Base-by-base conservation (phyloP, 176 grass and related monocot species). In the Oryza glumipatula region DNA sequence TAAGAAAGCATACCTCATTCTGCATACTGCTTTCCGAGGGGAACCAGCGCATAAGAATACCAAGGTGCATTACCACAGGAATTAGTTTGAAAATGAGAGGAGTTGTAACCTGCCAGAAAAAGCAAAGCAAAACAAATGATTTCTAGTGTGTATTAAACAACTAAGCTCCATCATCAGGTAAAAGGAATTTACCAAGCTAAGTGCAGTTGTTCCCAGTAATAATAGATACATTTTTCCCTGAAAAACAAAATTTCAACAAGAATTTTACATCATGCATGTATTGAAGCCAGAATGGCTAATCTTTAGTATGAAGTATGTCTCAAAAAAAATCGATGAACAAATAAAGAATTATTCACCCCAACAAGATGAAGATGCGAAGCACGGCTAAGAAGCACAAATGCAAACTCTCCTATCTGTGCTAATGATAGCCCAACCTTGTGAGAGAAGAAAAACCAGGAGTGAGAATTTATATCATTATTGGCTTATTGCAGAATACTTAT, bases 61-160 rank as follows among this genome's bases (percentile, higher is more conserved):
- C 96, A 77, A 99, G 94, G 71, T 99, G 96, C 86, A 89, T 99
- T 48, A 96, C 92, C 73, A 88, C 91, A 66, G 96, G 96, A 88
- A 99, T 99, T 67, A 99, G 60, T 95, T 99, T 99, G 86, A 99
- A 99, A 88, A 96, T 96, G n/a, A 99, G 89, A 76, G 96, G 91
- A 84, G 96, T 92, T 41, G 96, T 96, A 70, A 99, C 96, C 96
- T 99, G 83, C 72, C 72, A 84, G 68, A 23, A 52, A 87, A 82
- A 49, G 72, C 17, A 60, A 68, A 52, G 16, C 49, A 52, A 70
- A 73, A 63, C 76, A 60, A 60, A 56, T 83, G 56, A 76, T 44
- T 76, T 63, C 13, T 68, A 21, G 73, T 47, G 14, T 68, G 19
- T 69, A 90, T 11, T 7, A 24, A 88, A 84, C 41, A 84, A 9